Conservation (phyloP, 306 rosid species). For the Prunus armeniaca region DNA sequence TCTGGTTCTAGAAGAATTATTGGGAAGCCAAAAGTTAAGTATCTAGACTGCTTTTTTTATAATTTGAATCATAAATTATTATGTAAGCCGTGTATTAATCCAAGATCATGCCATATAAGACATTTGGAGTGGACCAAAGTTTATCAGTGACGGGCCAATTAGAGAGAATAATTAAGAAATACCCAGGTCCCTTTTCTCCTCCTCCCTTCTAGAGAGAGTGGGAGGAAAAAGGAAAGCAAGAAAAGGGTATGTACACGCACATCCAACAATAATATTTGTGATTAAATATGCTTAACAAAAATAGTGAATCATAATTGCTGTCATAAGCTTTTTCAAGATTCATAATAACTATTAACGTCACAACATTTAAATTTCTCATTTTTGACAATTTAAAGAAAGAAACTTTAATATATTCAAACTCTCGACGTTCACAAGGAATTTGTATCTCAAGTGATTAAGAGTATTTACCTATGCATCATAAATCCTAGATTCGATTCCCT, state of each 20-base stretch:
- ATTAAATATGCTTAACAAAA: neutral
- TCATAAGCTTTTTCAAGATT: too few species aligned
- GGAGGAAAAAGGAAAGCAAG: neutral
- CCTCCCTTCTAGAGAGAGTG: neutral
- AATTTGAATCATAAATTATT: neutral
- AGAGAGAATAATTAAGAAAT: neutral
- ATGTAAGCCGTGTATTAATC: neutral
- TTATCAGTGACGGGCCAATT: neutral
- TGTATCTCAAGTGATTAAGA: too few species aligned
- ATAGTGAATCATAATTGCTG: too few species aligned
- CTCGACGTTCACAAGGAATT: fast-evolving
- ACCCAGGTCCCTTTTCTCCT: neutral
- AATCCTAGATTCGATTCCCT: too few species aligned
- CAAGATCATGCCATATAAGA: neutral
- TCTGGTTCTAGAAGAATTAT: neutral
- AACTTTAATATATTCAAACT: too few species aligned
- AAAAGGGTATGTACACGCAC: neutral
- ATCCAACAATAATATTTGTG: neutral
- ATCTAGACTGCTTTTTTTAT: neutral
- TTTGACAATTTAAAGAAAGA: too few species aligned
- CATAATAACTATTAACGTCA: too few species aligned
- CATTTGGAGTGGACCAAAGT: neutral
- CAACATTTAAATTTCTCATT: too few species aligned
- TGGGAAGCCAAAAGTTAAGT: neutral
- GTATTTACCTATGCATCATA: too few species aligned